A percentile compares a stretch with the other conserved stretches of the same genome.
phyloP scores from a whole-genome alignment of 2,329 filamentous ascomycete species.

The Rutstroemia sp. region DNA sequence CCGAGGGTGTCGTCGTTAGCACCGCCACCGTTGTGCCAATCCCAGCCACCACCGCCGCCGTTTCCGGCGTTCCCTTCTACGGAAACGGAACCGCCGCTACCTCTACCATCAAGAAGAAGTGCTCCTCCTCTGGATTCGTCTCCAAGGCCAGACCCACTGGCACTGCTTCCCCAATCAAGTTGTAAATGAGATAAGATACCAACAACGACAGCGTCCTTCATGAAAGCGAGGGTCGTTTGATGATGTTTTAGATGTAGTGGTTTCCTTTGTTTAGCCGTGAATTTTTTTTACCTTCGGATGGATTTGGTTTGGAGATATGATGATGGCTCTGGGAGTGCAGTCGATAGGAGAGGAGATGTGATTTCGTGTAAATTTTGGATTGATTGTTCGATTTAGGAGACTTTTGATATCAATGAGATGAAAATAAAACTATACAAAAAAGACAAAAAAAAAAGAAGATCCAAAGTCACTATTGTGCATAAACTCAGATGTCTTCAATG shows the following conservation, averaged over 20 bases:
- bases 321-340: background rate
- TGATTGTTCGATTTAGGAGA: too few species aligned
- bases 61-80: conserved; percentile 16
- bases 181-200: background rate
- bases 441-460: too few species aligned
- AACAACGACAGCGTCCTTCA: background rate
- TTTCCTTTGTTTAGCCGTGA: conserved; percentile 1
- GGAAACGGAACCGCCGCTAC: conserved; percentile 17
- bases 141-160: conserved; percentile 17
- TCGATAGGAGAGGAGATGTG: background rate
- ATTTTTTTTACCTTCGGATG: background rate
- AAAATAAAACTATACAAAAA: too few species aligned
- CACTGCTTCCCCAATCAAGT: conserved; percentile 9
- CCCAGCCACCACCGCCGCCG: conserved; percentile 19
- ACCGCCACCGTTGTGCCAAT: background rate
- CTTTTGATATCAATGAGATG: too few species aligned
- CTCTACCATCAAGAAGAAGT: conserved; percentile 19
- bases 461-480: too few species aligned
- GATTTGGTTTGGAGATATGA: background rate
- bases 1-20: background rate
- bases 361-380: too few species aligned
- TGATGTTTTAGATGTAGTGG: background rate
- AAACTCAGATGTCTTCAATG: too few species aligned
- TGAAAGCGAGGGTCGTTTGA: conserved; percentile 2
- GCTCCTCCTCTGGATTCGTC: conserved; percentile 22